Percentiles rank a stretch among this genome's conserved stretches.
Conservation (phyloP, 108 stramenopile species). For the Mayamaea pseudoterrestris region DNA sequence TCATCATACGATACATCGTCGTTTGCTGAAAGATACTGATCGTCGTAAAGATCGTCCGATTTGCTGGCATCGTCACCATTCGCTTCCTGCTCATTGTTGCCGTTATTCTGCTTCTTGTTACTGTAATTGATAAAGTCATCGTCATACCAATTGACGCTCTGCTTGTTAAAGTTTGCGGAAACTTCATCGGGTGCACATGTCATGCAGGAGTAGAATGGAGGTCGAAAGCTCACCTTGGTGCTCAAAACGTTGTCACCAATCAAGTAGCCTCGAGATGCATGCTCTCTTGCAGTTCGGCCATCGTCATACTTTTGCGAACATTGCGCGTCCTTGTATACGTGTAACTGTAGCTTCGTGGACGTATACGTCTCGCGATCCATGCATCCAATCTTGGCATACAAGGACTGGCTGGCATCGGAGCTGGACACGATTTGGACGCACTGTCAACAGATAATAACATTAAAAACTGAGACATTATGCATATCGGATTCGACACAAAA, state of each 20-base stretch:
- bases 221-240: slow-evolving; percentile 62
- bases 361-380: slow-evolving; percentile 71
- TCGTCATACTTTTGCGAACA: slow-evolving; percentile 55
- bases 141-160: slow-evolving; percentile 62
- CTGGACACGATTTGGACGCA: slow-evolving; percentile 57
- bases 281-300: slow-evolving; percentile 21
- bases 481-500: not conserved
- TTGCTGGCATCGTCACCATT: slow-evolving; percentile 15
- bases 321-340: slow-evolving; percentile 62
- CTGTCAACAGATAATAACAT: slow-evolving; percentile 8
- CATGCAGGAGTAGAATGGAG: slow-evolving; percentile 68
- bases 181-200: slow-evolving; percentile 44
- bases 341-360: slow-evolving; percentile 65
- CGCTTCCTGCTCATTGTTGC: slow-evolving; percentile 16
- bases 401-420: slow-evolving; percentile 17
- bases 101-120: slow-evolving; percentile 28
- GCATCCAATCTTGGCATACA: slow-evolving; percentile 85
- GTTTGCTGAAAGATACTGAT: slow-evolving; percentile 9
- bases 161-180: slow-evolving; percentile 62
- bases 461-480: not conserved
- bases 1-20: slow-evolving; percentile 53
- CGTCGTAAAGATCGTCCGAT: slow-evolving; percentile 30
- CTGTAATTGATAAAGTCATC: slow-evolving; percentile 61
- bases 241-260: slow-evolving; percentile 39
- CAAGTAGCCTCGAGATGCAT: slow-evolving; percentile 47